phyloP scores from a whole-genome alignment of 768 basidiomycete species.

The Gymnopilus junonius region DNA sequence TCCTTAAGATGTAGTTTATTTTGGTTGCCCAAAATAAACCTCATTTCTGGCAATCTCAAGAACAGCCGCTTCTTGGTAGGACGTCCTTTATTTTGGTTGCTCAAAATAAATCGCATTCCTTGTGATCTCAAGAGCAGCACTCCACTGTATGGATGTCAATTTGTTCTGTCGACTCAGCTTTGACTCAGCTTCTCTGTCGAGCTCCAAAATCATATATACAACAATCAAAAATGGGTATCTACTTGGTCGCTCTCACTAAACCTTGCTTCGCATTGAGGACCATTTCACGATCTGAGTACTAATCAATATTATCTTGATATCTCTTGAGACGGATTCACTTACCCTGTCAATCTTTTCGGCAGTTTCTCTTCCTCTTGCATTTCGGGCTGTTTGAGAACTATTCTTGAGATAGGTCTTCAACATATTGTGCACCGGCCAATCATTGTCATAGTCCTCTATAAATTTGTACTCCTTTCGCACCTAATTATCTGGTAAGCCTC shows the following conservation, averaged over 20 bases:
- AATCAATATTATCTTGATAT: background rate
- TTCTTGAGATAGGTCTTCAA: conserved; percentile 2
- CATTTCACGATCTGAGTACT: background rate
- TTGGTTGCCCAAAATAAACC: background rate
- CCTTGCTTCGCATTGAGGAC: background rate
- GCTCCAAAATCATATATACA: background rate
- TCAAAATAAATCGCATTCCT: background rate
- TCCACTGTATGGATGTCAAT: no score
- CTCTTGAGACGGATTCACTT: background rate
- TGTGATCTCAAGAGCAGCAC: background rate
- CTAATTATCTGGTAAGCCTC: background rate
- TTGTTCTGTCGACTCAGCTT: background rate
- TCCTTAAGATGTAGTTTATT: background rate
- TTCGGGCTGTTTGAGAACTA: background rate
- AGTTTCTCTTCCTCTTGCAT: background rate
- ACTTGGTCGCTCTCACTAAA: background rate
- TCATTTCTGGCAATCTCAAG: background rate
- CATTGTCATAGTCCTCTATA: conserved; percentile 3
- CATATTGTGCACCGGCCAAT: conserved; percentile 2
- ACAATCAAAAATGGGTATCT: no score
- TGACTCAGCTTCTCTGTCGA: no score
- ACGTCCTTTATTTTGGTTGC: background rate
- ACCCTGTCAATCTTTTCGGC: conserved; percentile 2
- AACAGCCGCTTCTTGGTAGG: no score
- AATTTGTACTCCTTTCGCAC: conserved; percentile 3